Conservation (phyloP, 2,329 filamentous ascomycete genomes). For the Penicillium fuscoglaucum region DNA sequence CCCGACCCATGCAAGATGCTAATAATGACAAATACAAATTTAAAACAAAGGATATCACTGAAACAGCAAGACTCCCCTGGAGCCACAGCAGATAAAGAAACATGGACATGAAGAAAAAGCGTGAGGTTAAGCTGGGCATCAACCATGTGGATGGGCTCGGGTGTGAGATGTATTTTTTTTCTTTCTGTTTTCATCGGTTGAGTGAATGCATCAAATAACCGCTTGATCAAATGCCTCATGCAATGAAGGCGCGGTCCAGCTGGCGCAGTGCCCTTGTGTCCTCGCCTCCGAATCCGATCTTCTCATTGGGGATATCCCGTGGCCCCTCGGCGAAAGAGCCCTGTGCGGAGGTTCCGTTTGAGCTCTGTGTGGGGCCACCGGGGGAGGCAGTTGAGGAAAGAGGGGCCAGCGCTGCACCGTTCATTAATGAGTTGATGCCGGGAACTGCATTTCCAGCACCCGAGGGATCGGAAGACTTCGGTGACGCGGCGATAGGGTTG, state of each 20-base stretch:
- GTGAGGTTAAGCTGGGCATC: neutral
- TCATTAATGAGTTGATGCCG: constrained; percentile 53
- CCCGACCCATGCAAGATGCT: constrained; percentile 27
- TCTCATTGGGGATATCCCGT: constrained; percentile 58
- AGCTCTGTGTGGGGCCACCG: constrained; percentile 20
- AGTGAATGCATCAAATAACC: neutral
- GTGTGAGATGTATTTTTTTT: neutral
- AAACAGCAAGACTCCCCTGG: constrained; percentile 14
- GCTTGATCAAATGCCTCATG: constrained; percentile 21
- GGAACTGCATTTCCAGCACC: constrained; percentile 50
- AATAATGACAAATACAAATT: constrained; percentile 14
- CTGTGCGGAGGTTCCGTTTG: constrained; percentile 10
- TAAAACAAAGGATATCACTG: constrained; percentile 23
- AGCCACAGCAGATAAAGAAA: constrained; percentile 2
- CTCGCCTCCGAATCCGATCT: constrained; percentile 59
- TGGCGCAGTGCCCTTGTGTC: constrained; percentile 66
- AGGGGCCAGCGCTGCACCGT: constrained; percentile 34
- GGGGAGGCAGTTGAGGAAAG: constrained; percentile 28
- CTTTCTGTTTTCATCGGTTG: neutral
- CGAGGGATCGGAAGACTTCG: constrained; percentile 28
- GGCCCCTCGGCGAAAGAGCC: constrained; percentile 41
- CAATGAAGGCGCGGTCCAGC: constrained; percentile 57
- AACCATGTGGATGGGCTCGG: neutral
- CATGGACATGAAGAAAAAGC: constrained; percentile 4
- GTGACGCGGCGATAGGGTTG: constrained; percentile 20